Evolutionary conservation across 2,329 filamentous ascomycete genomes (phyloP), one percentile per base, ranked within the genome.

Genomic region (Pseudogymnoascus sp.): DNA sequence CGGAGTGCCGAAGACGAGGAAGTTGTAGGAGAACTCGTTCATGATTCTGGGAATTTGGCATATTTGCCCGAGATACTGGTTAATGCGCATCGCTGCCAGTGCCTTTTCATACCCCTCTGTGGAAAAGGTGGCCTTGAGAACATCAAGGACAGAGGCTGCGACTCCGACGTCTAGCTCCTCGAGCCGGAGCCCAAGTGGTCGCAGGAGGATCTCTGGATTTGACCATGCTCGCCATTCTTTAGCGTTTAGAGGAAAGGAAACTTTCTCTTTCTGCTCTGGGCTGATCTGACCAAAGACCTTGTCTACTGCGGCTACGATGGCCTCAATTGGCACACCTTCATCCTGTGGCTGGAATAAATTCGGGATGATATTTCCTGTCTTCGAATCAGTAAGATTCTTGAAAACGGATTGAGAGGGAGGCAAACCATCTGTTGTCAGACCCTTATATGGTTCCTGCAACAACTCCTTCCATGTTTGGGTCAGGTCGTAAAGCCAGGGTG

Each of bases 401-500:
- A 18, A 25, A 7, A 7, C n/a, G 9, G 25, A 53, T 12, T 90
- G 65, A 66, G 69, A 18, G 63, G 38, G 59, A 30, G 68, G 65
- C n/a, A 62, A 65, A 14, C 68, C 70, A 62, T 71, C 69, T 3
- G 64, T 64, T 41, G 70, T 71, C 41, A 71, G 68, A 8, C 70
- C 70, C 30, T 65, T 67, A 30, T 68, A 71, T 18, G 69, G 68
- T 28, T 64, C 63, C 59, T 76, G 78, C 1, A 86, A 61, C 7
- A 87, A 87, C 68, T 91, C 91, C 15, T 79, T 72, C 73, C 90
- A 91, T 12, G 89, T 88, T 69, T 89, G 85, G 0, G 84, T 79
- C 0, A 88, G 71, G 0, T 75, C 81, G 66, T 87, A 79, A 14
- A 90, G 74, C 87, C 87, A 90, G 1, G 87, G 86, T 0, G 87